Base-by-base conservation (phyloP, 2,329 filamentous ascomycete genomes). In the Colletotrichum shisoi region DNA sequence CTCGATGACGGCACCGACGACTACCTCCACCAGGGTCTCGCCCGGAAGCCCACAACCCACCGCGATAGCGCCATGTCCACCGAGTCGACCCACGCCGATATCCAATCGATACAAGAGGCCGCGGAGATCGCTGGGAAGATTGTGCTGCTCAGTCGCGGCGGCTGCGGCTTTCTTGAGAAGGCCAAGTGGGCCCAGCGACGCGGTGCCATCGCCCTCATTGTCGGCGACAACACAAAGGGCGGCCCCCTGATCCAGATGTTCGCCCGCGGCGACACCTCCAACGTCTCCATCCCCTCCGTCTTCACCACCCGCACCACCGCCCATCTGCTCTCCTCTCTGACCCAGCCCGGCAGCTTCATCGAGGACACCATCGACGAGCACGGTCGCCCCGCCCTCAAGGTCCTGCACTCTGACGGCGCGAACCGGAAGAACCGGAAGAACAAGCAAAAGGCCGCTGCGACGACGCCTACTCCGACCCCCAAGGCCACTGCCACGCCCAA, bases 211-310 rank as follows among this genome's bases (percentile, higher is more conserved):
- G 95, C 92, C 42, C 83, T 99, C 68, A 96, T 99, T 71, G 94
- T 99, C 3, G 95, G 95, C 31, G 95, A 99, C 77, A 91, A 97
- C 76, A 90, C 92, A 65, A 91, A 92, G 69, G 94, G 94, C 51
- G 94, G 93, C 4, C 91, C 91, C 42, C 81, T 99, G 69, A 92
- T 98, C 57, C 95, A 96, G 72, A 99, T 99, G 95, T 98, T 97
- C 77, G 95, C 95, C n/a, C 89, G 92, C 73, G 95, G 94, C 44
- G 94, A 98, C 75, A 97, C 94, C 3, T 96, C 94, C 40, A 97
- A 97, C 74, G 87, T 98, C 71, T 93, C 93, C 0, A 97, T 99
- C 61, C 94, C 95, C 1, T 92, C 95, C 0, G 84, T 98, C 11
- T 99, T 99, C 78, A 98, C 95, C 0, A 96, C 94, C 0, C 89